Conservation (phyloP, 306 rosid genomes). For the Clitoria ternatea region DNA sequence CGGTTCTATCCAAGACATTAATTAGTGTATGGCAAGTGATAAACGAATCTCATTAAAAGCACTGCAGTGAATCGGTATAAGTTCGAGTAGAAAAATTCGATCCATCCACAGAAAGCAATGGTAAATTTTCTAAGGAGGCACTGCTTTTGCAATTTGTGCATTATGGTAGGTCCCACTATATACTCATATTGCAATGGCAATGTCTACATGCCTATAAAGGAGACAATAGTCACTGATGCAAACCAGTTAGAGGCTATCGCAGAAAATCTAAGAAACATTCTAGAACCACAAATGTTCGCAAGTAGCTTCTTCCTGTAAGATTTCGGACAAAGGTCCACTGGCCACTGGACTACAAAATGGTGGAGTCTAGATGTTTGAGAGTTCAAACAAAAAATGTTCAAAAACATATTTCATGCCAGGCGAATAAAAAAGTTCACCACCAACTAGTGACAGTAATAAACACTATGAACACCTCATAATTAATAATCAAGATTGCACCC, state of each 20-base stretch:
- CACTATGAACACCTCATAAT: slow-evolving; percentile 38
- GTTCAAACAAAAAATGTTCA: slow-evolving; percentile 42
- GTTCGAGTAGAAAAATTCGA: background rate
- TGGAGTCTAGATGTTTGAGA: slow-evolving; percentile 40
- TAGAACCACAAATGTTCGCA: background rate
- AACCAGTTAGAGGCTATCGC: background rate
- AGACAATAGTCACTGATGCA: background rate
- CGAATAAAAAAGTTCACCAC: slow-evolving; percentile 39
- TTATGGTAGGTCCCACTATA: background rate
- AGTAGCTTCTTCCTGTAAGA: slow-evolving; percentile 24
- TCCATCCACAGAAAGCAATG: background rate
- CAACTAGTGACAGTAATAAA: slow-evolving; percentile 31
- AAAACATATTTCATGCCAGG: slow-evolving; percentile 39
- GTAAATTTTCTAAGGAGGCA: background rate
- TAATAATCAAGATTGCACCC: slow-evolving; percentile 65
- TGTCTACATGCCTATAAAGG: background rate
- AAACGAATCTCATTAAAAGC: background rate
- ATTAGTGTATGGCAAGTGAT: background rate
- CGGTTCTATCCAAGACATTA: background rate
- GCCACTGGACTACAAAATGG: slow-evolving; percentile 39
- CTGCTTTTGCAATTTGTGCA: background rate
- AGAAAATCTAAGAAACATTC: slow-evolving; percentile 4
- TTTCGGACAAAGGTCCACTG: slow-evolving; percentile 29
- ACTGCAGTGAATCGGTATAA: background rate
- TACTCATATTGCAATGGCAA: background rate